These are phyloP conservation scores for Agrocybe chaxingu DNA, from an alignment of 768 basidiomycete species.

Conservation along the genomic window DNA sequence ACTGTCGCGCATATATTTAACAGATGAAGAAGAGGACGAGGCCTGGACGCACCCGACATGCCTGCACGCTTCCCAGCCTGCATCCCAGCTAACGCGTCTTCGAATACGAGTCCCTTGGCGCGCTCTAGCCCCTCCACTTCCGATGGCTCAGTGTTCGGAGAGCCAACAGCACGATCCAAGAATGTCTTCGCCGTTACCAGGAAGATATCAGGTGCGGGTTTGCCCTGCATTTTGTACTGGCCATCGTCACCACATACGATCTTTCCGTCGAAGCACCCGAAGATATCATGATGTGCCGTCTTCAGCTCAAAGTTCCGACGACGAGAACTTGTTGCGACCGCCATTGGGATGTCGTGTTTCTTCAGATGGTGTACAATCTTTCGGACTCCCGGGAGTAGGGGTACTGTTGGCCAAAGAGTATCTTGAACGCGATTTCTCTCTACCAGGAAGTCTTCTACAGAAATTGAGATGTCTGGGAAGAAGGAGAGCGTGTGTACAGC, in stretches of 20 bases:
- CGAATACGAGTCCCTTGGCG: constrained; percentile 71
- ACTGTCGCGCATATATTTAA: constrained; percentile 38
- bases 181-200: constrained; percentile 64
- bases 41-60: constrained; percentile 64
- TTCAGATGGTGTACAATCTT: constrained; percentile 72
- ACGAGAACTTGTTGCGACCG: constrained; percentile 75
- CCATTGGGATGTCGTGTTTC: constrained; percentile 68
- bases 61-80: constrained; percentile 81
- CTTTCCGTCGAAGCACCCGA: constrained; percentile 58
- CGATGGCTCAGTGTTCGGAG: constrained; percentile 28
- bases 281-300: constrained; percentile 55
- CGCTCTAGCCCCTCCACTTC: constrained; percentile 45
- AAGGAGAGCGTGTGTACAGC: constrained; percentile 69
- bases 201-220: constrained; percentile 83
- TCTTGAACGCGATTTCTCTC: constrained; percentile 61
- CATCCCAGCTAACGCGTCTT: constrained; percentile 76
- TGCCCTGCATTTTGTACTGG: constrained; percentile 54
- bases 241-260: constrained; percentile 74
- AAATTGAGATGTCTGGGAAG: constrained; percentile 71
- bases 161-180: constrained; percentile 55
- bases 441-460: constrained; percentile 54
- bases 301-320: constrained; percentile 68
- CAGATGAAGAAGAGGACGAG: not conserved
- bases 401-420: constrained; percentile 62
- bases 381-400: constrained; percentile 68